Conservation (phyloP, 768 basidiomycete species). For the Leccinellum albellum region DNA sequence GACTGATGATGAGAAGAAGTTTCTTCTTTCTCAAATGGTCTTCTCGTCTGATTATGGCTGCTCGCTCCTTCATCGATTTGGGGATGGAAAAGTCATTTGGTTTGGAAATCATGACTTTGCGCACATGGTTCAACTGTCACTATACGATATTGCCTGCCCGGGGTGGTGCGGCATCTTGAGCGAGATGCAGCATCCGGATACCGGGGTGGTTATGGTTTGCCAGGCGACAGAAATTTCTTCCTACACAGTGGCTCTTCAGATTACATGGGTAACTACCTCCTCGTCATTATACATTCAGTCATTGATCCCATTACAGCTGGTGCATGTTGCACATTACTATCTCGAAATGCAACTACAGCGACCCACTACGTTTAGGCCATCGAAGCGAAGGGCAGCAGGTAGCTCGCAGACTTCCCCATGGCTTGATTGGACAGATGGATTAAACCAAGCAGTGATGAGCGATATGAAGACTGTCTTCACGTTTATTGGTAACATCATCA, state of each 20-base stretch:
- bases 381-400: not conserved
- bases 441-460: not conserved
- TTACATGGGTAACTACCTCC: not conserved
- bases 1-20: not conserved
- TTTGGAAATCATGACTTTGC: not conserved
- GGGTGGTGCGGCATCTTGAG: not conserved
- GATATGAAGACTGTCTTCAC: not conserved
- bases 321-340: not conserved
- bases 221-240: not conserved
- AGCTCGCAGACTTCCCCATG: not conserved
- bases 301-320: not conserved
- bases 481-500: not conserved
- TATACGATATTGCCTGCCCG: not conserved
- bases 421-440: not conserved
- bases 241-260: not conserved
- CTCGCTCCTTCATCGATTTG: not conserved
- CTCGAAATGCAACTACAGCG: not conserved
- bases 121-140: not conserved
- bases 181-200: not conserved
- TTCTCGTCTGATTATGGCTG: not conserved
- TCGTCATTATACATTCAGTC: not conserved
- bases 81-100: not conserved
- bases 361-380: not conserved
- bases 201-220: not conserved
- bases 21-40: not conserved